These are phyloP conservation scores for Myotisia sp. DNA, from an alignment of 2,329 filamentous ascomycete genomes.

Conservation along the genomic window DNA sequence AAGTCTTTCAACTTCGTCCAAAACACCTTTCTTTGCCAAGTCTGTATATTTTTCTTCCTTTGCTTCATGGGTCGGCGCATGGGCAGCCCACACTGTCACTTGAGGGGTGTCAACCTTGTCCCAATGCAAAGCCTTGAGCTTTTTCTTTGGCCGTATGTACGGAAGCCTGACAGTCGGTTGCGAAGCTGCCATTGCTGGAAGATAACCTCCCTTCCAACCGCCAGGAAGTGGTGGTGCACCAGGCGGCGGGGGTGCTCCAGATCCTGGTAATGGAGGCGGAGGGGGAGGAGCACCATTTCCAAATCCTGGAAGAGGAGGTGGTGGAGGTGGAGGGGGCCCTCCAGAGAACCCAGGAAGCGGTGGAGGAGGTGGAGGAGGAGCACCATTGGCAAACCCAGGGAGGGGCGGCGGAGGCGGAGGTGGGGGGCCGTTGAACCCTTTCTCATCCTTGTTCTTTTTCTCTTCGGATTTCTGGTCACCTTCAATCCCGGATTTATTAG, in stretches of 20 bases:
- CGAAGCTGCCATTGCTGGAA: slow-evolving; percentile 48
- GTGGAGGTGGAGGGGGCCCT: slow-evolving; percentile 37
- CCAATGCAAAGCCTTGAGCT: slow-evolving; percentile 98
- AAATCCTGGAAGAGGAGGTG: slow-evolving; percentile 34
- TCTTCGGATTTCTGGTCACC: slow-evolving; percentile 47
- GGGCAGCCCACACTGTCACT: slow-evolving; percentile 82
- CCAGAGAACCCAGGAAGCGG: slow-evolving; percentile 26
- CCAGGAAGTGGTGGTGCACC: slow-evolving; percentile 30
- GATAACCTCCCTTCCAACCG: slow-evolving; percentile 53
- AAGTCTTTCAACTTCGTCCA: slow-evolving; percentile 93
- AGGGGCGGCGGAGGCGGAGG: slow-evolving; percentile 36
- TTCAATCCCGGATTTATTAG: slow-evolving; percentile 58
- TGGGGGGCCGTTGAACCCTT: slow-evolving; percentile 24
- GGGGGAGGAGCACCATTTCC: slow-evolving; percentile 30
- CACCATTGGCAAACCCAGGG: slow-evolving; percentile 29
- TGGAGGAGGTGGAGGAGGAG: slow-evolving; percentile 25
- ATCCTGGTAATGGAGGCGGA: slow-evolving; percentile 22
- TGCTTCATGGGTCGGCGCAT: slow-evolving; percentile 70
- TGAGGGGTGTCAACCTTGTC: slow-evolving; percentile 92
- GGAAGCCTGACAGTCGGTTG: slow-evolving; percentile 53
- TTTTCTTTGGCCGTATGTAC: slow-evolving; percentile 88
- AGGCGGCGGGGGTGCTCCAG: slow-evolving; percentile 32
- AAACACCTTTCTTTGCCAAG: slow-evolving; percentile 80
- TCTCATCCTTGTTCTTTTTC: slow-evolving; percentile 3
- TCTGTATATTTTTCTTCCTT: slow-evolving; percentile 95